A percentile compares a stretch with the other conserved stretches of the same genome.
Conservation (phyloP, 1,284 basidiomycete genomes). For the Ganoderma multipileum region DNA sequence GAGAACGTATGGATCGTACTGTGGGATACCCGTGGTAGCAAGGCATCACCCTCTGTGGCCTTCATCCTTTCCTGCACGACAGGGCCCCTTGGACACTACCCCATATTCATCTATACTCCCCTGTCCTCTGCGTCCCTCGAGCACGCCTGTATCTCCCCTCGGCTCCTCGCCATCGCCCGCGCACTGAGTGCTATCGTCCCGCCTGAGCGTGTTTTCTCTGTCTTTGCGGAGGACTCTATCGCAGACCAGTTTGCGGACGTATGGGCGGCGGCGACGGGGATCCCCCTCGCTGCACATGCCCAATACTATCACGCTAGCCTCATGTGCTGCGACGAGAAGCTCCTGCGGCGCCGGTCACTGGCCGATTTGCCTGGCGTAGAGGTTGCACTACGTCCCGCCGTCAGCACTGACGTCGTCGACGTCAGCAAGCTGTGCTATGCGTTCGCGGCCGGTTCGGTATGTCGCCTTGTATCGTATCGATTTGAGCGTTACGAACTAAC, state of each 20-base stretch:
- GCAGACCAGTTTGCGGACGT: conserved; percentile 51
- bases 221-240: conserved; percentile 65
- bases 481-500: conserved; percentile 9
- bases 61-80: conserved; percentile 66
- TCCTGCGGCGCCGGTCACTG: conserved; percentile 44
- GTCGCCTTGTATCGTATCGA: conserved; percentile 34
- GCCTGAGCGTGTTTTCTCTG: conserved; percentile 59
- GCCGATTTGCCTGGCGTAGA: conserved; percentile 37
- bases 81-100: conserved; percentile 59
- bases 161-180: conserved; percentile 36
- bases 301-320: conserved; percentile 69
- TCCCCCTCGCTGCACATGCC: conserved; percentile 45
- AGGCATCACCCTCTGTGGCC: conserved; percentile 42
- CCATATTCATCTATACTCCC: conserved; percentile 47
- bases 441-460: conserved; percentile 65
- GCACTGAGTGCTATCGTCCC: conserved; percentile 33
- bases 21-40: conserved; percentile 30
- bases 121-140: conserved; percentile 31
- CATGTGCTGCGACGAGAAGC: conserved; percentile 56
- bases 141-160: conserved; percentile 38
- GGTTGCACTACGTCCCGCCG: conserved; percentile 52
- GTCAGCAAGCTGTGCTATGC: conserved; percentile 57
- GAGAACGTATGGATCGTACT: conserved; percentile 60
- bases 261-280: conserved; percentile 54
- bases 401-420: conserved; percentile 46